Base-by-base conservation (phyloP, 1,284 basidiomycete species). In the Puccinia horiana region DNA sequence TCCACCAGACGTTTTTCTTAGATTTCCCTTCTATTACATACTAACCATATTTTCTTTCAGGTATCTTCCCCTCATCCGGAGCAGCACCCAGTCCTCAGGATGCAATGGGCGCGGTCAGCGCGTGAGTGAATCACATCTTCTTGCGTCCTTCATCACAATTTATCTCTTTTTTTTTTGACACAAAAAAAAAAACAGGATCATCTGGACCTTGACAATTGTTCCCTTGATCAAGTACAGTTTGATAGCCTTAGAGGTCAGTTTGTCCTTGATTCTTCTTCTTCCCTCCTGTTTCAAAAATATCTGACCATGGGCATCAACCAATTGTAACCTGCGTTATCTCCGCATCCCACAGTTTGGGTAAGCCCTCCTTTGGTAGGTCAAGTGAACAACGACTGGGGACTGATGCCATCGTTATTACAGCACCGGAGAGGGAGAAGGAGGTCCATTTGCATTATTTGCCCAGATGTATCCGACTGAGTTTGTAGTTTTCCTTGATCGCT, bases 351-450 rank as follows among this genome's bases (percentile, higher is more conserved):
- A 63, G 74, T 58, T 76, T 44, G 74, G 74, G 52, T 76, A 61
- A 35, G 54, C 16, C 32, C 9, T 16, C 44, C 26, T 11, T 75
- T n/a, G 73, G 11, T 44, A 58, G 20, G n/a, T n/a, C 42, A 32
- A 37, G 40, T 35, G 32, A 40, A 26, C 32, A 6, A 54, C 2
- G 8, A 40, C 20, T 12, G 32, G 23, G 40, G 18, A 56, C 32
- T 73, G 11, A 56, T 16, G 16, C 23, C 23, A 20, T 73, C 35
- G 1, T 58, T n/a, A 6, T 11, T 23, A 26, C 47, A 82, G 80
- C n/a, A 82, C 80, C 8, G 80, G 80, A 16, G 72, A 82, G 42
- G 80, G 80, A 26, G 80, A 82, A 76, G 80, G 80, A 16, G 80
- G 80, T 12, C 80, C 80, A 5, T 82, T 82, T 56, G 80, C 80